Conservation (phyloP, 306 rosid species). For the Medicago truncatula region MtrunA17r5.0-ANR NC_053048.1:43037501-43038000, state of each 20-base stretch:
- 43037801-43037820: constrained; percentile 38
- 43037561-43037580: constrained; percentile 30
- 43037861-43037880: constrained; percentile 8
- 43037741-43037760: neutral
- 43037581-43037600: constrained; percentile 29
- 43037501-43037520: constrained; percentile 22
- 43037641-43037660: constrained; percentile 30
- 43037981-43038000: constrained; percentile 28
- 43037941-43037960: constrained; percentile 13
- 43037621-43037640: constrained; percentile 29
- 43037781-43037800: constrained; percentile 13
- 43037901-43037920: constrained; percentile 38
- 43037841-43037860: constrained; percentile 30
- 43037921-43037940: constrained; percentile 48
- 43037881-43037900: constrained; percentile 45
- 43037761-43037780: constrained; percentile 21
- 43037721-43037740: constrained; percentile 23
- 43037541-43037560: constrained; percentile 34
- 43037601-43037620: constrained; percentile 34
- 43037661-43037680: constrained; percentile 30
- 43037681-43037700: constrained; percentile 32
- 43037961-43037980: constrained; percentile 23
- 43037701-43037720: constrained; percentile 24
- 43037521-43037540: constrained; percentile 2
- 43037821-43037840: constrained; percentile 31